Conservation (phyloP, 768 basidiomycete species). For the Trametes cinnabarina region DNA sequence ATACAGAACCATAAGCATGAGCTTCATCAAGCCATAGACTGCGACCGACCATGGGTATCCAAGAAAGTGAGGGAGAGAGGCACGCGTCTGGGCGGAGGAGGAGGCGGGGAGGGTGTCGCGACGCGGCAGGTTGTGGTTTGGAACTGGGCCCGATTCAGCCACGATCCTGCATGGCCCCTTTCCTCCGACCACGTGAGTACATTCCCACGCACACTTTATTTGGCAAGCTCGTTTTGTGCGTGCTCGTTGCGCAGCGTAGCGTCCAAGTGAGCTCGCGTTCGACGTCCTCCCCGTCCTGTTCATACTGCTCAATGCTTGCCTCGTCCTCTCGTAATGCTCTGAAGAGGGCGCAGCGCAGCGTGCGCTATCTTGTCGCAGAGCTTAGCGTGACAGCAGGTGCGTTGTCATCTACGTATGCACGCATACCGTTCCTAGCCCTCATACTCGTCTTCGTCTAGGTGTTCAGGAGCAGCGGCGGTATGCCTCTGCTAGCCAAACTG, state of each 20-base stretch:
- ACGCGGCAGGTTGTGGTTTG: constrained; percentile 14
- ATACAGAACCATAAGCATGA: background rate
- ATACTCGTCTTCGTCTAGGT: background rate
- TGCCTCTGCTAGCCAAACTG: constrained; percentile 4
- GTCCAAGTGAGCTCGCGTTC: background rate
- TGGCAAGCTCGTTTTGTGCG: constrained; percentile 1
- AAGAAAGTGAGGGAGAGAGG: constrained; percentile 17
- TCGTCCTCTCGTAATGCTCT: constrained; percentile 27
- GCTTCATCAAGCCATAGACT: background rate
- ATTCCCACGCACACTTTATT: constrained; percentile 2
- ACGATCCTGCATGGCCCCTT: constrained; percentile 4
- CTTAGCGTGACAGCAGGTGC: background rate
- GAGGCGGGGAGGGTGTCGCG: constrained; percentile 6
- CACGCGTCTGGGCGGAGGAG: constrained; percentile 15
- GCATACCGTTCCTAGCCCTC: background rate
- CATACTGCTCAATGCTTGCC: constrained; percentile 23
- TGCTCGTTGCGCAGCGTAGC: background rate
- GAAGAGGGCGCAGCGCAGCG: constrained; percentile 12
- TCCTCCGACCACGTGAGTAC: constrained; percentile 16
- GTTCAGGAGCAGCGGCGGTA: constrained; percentile 12
- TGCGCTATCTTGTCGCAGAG: background rate
- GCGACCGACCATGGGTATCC: constrained; percentile 26
- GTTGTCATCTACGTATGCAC: background rate
- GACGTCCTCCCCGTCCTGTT: background rate
- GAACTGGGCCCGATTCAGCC: constrained; percentile 13